Conservation (phyloP, 345 rosid species). For the Cardamine occulta region DNA sequence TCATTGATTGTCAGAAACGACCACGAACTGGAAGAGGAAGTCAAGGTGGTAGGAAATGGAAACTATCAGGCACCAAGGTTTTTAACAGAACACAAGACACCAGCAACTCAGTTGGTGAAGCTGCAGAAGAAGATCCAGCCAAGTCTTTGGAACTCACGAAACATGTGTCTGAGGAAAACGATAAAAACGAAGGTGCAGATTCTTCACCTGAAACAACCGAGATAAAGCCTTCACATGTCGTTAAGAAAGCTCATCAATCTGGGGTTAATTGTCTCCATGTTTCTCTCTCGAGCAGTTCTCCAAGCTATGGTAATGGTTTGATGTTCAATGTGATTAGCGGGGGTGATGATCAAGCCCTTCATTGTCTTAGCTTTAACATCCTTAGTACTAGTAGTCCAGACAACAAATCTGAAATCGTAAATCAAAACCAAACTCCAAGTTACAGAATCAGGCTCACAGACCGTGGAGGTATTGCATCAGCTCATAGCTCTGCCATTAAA, state of each 20-base stretch:
- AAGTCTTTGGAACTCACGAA: constrained; percentile 38
- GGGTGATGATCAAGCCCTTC: constrained; percentile 96
- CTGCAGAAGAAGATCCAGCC: constrained; percentile 39
- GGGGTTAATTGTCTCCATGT: constrained; percentile 89
- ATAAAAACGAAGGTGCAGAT: constrained; percentile 39
- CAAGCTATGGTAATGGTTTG: constrained; percentile 44
- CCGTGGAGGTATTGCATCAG: constrained; percentile 58
- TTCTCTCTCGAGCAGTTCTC: constrained; percentile 49
- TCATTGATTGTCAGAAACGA: constrained; percentile 66
- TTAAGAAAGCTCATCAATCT: constrained; percentile 71
- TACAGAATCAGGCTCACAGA: constrained; percentile 50
- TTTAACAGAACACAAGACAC: constrained; percentile 40
- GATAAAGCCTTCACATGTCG: constrained; percentile 62
- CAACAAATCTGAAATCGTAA: constrained; percentile 34
- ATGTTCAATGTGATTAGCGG: constrained; percentile 68
- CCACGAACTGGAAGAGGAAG: constrained; percentile 97
- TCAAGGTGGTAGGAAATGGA: constrained; percentile 93
- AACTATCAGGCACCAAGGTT: constrained; percentile 46
- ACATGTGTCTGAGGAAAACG: constrained; percentile 39
- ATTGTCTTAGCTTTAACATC: constrained; percentile 54
- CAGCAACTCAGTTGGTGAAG: constrained; percentile 25
- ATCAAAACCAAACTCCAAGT: constrained; percentile 45
- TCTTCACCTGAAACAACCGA: constrained; percentile 53
- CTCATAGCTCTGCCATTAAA: constrained; percentile 90
- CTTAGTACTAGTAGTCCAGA: constrained; percentile 10